These are phyloP conservation scores for Candida sanyaensis DNA, from an alignment of 1,139 yeast genomes.

Conservation along the genomic window DNA sequence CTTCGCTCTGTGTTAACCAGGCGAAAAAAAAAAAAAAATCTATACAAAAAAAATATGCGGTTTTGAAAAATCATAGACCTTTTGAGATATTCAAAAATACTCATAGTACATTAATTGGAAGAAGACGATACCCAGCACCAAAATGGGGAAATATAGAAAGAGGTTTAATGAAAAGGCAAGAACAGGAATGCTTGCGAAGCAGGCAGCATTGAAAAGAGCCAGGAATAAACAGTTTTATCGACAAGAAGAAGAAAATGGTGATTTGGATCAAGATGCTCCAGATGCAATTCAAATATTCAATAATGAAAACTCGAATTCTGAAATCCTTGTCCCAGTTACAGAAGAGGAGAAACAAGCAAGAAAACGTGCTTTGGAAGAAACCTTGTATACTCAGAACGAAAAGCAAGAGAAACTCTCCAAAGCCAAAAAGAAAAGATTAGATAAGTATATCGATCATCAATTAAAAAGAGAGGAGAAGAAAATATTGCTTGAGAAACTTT, in stretches of 20 bases:
- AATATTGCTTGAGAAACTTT: conserved; percentile 69
- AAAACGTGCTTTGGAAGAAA: conserved; percentile 64
- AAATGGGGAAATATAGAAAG: conserved; percentile 80
- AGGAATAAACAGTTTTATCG: conserved; percentile 68
- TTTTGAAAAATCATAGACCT: background rate
- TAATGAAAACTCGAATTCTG: conserved; percentile 58
- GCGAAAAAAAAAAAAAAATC: background rate
- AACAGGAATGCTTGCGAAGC: conserved; percentile 81
- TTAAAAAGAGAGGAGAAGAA: conserved; percentile 88
- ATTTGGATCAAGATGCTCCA: conserved; percentile 15
- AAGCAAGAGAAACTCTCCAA: conserved; percentile 69
- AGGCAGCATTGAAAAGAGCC: conserved; percentile 65
- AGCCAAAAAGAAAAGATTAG: conserved; percentile 74
- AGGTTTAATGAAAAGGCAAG: conserved; percentile 87
- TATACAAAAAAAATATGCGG: background rate
- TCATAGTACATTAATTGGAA: too few species aligned
- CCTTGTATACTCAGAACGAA: conserved; percentile 53
- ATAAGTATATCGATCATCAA: conserved; percentile 84
- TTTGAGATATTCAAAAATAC: too few species aligned
- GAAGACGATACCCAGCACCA: background rate
- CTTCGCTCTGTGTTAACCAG: background rate
- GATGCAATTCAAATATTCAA: conserved; percentile 6
- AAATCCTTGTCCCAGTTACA: conserved; percentile 49
- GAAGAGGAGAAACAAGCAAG: conserved; percentile 63
- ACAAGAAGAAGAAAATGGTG: conserved; percentile 30